Evolutionary conservation across 2,329 filamentous ascomycete genomes (phyloP), one percentile per base, ranked within the genome.

Genomic region (Epichloe baconii): DNA sequence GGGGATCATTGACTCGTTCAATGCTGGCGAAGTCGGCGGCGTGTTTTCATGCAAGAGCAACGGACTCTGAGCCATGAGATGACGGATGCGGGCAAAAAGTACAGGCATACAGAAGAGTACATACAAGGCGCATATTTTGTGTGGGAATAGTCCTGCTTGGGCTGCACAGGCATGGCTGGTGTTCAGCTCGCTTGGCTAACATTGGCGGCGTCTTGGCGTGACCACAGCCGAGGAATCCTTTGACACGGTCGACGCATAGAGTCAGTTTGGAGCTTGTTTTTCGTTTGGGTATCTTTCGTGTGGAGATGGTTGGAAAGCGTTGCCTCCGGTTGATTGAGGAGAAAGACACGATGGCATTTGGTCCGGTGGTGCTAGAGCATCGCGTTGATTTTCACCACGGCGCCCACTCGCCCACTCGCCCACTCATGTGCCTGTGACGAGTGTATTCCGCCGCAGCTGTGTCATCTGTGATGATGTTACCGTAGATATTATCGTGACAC

Each of bases 11-110:
- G 73, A 88, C 53, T 82, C 83, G 19, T 95, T 91, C 61, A 63
- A 75, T 35, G 67, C 73, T 1, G 78, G 79, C 3, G 70, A 69
- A 1, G 85, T 94, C 26, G 77, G 83, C 1, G 79, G 80, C 1
- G 79, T 87, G 1, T 95, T 95, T 62, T 80, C 80, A 1, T 95
- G 89, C 62, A 75, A 74, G 14, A 78, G 70, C 56, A 88, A 88
- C 57, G 85, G 79, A 1, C 67, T 85, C 50, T 84, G n/a, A 46
- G 43, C n/a, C 36, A 40, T 3, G 11, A 31, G 34, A 44, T 6
- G 40, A 37, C 10, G 42, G 15, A 10, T 31, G 26, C 4, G 35
- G 12, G 14, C 10, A 37, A 37, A 40, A 5, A 2, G 8, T 15
- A 26, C 7, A 23, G 15, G 35, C 5, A 47, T 21, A 15, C 11